A percentile compares a stretch with the other conserved stretches of the same genome.
Evolutionary conservation across 2,329 filamentous ascomycete genomes (phyloP).

Genomic region (Cylindrodendrum hubeiense): DNA sequence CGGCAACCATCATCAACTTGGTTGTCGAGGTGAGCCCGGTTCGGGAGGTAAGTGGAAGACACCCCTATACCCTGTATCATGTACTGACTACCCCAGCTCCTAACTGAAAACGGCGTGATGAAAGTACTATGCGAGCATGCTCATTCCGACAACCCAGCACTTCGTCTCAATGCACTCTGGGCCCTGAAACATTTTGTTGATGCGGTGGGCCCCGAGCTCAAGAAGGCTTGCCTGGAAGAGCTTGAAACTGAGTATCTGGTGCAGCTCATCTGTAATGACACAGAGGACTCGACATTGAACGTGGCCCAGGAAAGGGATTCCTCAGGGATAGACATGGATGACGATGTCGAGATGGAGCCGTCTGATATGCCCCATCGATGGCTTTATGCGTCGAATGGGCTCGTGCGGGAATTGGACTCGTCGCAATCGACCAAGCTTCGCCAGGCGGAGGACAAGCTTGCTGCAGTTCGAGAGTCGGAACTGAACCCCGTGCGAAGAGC

Average conservation of each 20-base stretch:
- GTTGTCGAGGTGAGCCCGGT: conserved; percentile 92
- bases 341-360: conserved; percentile 69
- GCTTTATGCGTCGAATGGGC: conserved; percentile 49
- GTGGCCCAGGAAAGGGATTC: conserved; percentile 47
- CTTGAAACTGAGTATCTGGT: conserved; percentile 85
- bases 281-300: conserved; percentile 64
- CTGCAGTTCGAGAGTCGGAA: conserved; percentile 72
- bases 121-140: conserved; percentile 86
- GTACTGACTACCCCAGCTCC: conserved; percentile 63
- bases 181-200: conserved; percentile 91
- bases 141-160: conserved; percentile 80
- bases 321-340: conserved; percentile 61
- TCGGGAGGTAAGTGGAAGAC: conserved; percentile 74
- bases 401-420: conserved; percentile 49
- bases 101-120: conserved; percentile 80
- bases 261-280: conserved; percentile 77
- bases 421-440: conserved; percentile 59
- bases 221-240: conserved; percentile 82
- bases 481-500: conserved; percentile 75
- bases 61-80: neutral
- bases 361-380: conserved; percentile 58
- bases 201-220: conserved; percentile 77
- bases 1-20: conserved; percentile 86
- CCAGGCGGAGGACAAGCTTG: conserved; percentile 63
- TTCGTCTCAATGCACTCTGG: conserved; percentile 91